These are phyloP conservation scores for Aspergillus egyptiacus DNA, from an alignment of 495 filamentous ascomycete genomes.

Conservation along the genomic window DNA sequence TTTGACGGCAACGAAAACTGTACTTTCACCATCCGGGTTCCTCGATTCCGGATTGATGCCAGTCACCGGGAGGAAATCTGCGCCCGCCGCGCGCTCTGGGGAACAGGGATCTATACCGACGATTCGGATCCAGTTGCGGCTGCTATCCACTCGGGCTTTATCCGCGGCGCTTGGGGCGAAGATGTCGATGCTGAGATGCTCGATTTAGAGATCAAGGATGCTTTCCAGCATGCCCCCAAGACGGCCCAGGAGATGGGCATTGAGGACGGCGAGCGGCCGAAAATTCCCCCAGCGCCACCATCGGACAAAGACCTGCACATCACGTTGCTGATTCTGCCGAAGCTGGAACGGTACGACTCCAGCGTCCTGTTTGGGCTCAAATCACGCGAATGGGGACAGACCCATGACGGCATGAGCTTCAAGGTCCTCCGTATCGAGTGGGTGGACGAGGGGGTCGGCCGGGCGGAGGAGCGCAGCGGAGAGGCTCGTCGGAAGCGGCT, in stretches of 20 bases:
- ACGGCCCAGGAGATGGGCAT: conserved; percentile 21
- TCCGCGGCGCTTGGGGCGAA: conserved; percentile 79
- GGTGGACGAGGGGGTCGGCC: conserved; percentile 65
- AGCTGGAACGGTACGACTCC: conserved; percentile 66
- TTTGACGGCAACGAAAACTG: conserved; percentile 85
- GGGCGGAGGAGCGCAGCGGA: conserved; percentile 59
- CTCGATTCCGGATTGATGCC: conserved; percentile 65
- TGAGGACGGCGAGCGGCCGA: conserved; percentile 28
- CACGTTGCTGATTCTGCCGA: conserved; percentile 73
- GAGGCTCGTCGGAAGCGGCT: conserved; percentile 58
- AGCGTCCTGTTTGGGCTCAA: conserved; percentile 71
- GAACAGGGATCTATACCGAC: conserved; percentile 89
- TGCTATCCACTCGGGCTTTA: conserved; percentile 88
- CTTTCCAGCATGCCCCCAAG: conserved; percentile 35
- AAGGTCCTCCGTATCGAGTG: conserved; percentile 72
- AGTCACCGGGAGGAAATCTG: conserved; percentile 75
- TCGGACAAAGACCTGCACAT: conserved; percentile 73
- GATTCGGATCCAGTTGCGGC: conserved; percentile 92
- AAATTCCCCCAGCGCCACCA: conserved; percentile 35
- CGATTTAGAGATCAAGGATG: conserved; percentile 52
- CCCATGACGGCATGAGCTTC: conserved; percentile 86
- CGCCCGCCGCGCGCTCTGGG: conserved; percentile 73
- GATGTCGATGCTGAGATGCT: conserved; percentile 65
- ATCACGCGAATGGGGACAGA: conserved; percentile 62
- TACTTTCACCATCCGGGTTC: conserved; percentile 80